phyloP scores from a whole-genome alignment of 2,329 filamentous ascomycete species.

The Sclerotiophoma versabilis region DNA sequence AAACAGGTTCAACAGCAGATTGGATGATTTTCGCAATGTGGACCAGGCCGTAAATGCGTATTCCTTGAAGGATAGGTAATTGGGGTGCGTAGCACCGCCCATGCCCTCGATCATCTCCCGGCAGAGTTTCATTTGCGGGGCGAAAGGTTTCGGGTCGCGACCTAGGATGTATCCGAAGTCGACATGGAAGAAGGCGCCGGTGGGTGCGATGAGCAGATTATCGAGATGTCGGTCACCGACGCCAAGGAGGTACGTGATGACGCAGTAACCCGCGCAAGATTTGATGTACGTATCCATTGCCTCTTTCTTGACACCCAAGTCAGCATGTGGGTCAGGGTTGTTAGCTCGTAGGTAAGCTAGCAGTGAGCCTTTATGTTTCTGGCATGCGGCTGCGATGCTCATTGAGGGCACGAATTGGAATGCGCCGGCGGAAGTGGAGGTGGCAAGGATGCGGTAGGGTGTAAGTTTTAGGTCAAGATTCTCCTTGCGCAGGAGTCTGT shows the following conservation, averaged over 20 bases:
- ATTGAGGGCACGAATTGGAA: conserved; percentile 93
- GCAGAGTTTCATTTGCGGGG: conserved; percentile 94
- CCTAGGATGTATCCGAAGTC: conserved; percentile 99
- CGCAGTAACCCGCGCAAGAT: conserved; percentile 96
- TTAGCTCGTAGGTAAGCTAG: conserved; percentile 86
- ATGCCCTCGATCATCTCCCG: conserved; percentile 99
- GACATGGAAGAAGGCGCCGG: conserved; percentile 96
- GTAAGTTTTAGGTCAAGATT: conserved; percentile 95
- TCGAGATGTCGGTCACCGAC: conserved; percentile 96
- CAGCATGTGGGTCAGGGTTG: conserved; percentile 83
- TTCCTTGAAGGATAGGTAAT: conserved; percentile 89
- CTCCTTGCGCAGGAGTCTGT: conserved; percentile 91
- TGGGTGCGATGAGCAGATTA: conserved; percentile 88
- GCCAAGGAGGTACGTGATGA: conserved; percentile 96
- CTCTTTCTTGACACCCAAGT: conserved; percentile 87
- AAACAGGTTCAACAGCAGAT: conserved; percentile 93
- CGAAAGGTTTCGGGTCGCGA: conserved; percentile 95
- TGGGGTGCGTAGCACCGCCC: conserved; percentile 81
- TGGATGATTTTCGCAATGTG: conserved; percentile 85
- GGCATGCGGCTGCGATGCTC: conserved; percentile 80
- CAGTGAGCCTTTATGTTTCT: conserved; percentile 79
- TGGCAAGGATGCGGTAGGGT: conserved; percentile 95
- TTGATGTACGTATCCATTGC: conserved; percentile 94
- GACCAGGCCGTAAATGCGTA: conserved; percentile 96
- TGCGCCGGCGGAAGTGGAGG: conserved; percentile 84